Base-by-base conservation (phyloP, 2,329 filamentous ascomycete species). In the Aspergillus uvarum region DNA sequence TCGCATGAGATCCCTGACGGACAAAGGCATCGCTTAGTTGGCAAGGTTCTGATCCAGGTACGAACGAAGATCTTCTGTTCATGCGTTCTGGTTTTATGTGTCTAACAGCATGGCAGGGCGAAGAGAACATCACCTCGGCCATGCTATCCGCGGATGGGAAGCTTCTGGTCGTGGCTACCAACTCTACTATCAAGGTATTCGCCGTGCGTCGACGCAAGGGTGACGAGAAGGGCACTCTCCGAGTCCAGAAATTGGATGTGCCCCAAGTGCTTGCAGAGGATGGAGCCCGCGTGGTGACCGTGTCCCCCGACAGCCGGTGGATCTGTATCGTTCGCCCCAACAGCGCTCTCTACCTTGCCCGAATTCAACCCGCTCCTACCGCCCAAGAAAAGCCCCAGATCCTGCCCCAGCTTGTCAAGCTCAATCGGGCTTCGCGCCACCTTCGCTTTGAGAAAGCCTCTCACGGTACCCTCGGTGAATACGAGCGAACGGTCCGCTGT, bases 91-190 rank as follows among this genome's bases (percentile, higher is more conserved):
- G n/a, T 4, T 12, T 2, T 21, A 38, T 63, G 66, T 63, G 65
- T n/a, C 69, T 57, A n/a, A 48, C 19, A 32, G 35, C 22, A 57
- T 51, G 42, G 62, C 53, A 82, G 75, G 89, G 91, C 31, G 92
- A 96, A 65, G 90, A 93, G 64, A 92, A 90, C 71, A 92, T 96
- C 66, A 89, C 89, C 31, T 91, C 88, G 31, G 90, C 87, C 29
- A 79, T 87, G 32, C 86, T 96, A 67, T 93, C 87, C 65, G 75
- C 79, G 24, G 87, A 90, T 67, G 92, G 92, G 42, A 86, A 84
- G 22, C 76, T 96, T 1, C 82, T 97, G 24, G 83, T 89, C n/a
- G 86, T 93, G 14, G 85, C 92, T 7, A 96, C 93, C 1, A 81
- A 83, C 31, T 86, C 85, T 32, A 87, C 89, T 52, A 83, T 94